phyloP scores from a whole-genome alignment of 1,284 basidiomycete species.

The Cutaneotrichosporon sp. region DNA sequence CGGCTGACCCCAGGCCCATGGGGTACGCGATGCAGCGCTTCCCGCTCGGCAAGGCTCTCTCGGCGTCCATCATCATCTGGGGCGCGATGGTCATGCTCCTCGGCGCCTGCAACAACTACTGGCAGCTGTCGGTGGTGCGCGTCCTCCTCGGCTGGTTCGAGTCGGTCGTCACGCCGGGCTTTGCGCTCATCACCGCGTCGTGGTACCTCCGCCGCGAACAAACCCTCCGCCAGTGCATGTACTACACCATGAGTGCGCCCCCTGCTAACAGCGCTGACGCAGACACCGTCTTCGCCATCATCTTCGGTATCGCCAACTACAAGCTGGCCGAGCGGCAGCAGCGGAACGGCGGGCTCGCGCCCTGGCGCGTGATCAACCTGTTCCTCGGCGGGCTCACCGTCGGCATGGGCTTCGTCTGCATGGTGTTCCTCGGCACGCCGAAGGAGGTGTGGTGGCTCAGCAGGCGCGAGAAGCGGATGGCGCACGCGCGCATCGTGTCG shows the following conservation, averaged over 20 bases:
- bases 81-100: conserved; percentile 28
- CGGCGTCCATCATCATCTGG: conserved; percentile 26
- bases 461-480: conserved; percentile 33
- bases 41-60: conserved; percentile 29
- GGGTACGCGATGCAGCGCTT: conserved; percentile 28
- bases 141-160: conserved; percentile 35
- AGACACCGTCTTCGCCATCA: conserved; percentile 16
- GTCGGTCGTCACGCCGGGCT: conserved; percentile 28
- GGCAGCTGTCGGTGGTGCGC: conserved; percentile 27
- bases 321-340: conserved; percentile 27
- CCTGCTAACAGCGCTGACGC: neutral
- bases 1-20: conserved; percentile 23
- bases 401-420: conserved; percentile 17
- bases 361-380: conserved; percentile 38
- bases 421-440: conserved; percentile 30
- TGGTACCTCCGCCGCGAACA: conserved; percentile 36
- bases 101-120: conserved; percentile 32
- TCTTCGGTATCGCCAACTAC: conserved; percentile 28
- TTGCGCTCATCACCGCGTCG: conserved; percentile 30
- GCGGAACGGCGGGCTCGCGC: conserved; percentile 22
- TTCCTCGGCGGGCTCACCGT: conserved; percentile 36
- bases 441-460: conserved; percentile 34
- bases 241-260: conserved; percentile 33
- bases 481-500: conserved; percentile 29
- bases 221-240: conserved; percentile 26